Evolutionary conservation across 371 early-diverging fungal genomes (phyloP).

Genomic region (Apophysomyces ossiformis): DNA sequence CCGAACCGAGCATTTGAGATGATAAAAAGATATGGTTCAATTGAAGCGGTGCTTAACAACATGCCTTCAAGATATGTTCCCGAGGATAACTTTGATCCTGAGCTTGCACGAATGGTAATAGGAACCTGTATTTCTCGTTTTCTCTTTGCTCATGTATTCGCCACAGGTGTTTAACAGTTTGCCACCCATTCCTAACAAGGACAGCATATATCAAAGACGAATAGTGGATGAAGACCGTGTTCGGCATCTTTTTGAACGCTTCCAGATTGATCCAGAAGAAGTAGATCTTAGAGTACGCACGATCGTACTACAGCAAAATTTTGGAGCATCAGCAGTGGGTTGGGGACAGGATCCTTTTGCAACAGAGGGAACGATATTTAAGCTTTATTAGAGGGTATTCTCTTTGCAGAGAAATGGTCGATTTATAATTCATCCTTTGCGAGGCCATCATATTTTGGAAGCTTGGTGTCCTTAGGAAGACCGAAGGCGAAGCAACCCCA

Average conservation of each 20-base stretch:
- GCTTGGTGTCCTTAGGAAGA: constrained; percentile 18
- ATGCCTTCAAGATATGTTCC: constrained; percentile 39
- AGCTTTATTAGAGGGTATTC: too few relatives aligned
- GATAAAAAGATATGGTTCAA: constrained; percentile 62
- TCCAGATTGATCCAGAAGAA: constrained; percentile 45
- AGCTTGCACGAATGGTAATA: constrained; percentile 54
- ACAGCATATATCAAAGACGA: constrained; percentile 19
- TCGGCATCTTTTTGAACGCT: constrained; percentile 31
- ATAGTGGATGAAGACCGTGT: constrained; percentile 16
- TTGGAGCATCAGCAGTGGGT: constrained; percentile 1
- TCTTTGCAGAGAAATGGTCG: too few relatives aligned
- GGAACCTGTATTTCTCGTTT: background rate
- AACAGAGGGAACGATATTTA: background rate
- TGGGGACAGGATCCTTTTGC: constrained; percentile 43
- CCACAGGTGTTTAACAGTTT: constrained; percentile 35
- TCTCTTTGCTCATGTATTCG: background rate
- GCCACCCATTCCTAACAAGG: constrained; percentile 40
- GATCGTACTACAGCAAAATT: constrained; percentile 24
- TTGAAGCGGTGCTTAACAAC: constrained; percentile 61
- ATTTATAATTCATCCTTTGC: too few relatives aligned
- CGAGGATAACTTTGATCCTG: constrained; percentile 54
- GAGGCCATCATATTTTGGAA: constrained; percentile 10
- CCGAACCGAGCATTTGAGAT: constrained; percentile 62
- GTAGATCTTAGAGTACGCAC: constrained; percentile 25
- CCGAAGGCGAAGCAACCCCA: constrained; percentile 38